Base-by-base conservation (phyloP, 2,329 filamentous ascomycete species). In the Fusarium praegraminearum region DNA sequence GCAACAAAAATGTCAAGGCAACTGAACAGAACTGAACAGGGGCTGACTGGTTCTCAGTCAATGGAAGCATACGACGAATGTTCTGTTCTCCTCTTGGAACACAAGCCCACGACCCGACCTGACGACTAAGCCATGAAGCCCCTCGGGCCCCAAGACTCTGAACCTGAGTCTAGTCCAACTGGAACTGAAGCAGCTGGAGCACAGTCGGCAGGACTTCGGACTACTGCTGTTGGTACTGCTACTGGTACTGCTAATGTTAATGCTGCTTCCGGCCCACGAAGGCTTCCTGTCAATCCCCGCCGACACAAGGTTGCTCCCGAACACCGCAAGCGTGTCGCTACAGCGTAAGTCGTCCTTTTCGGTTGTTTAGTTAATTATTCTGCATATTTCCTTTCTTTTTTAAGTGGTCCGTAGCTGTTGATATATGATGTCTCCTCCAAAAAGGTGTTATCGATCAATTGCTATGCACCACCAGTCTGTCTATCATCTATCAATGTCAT, bases 201-300 rank as follows among this genome's bases (percentile, higher is more conserved):
- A 45, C 67, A 56, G 35, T 41, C 67, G 40, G 43, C 50, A 49
- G 38, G 53, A 38, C 54, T 54, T 64, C 74, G 61, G 60, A 13
- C 52, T 41, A 46, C 69, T 63, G 71, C 76, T 41, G 68, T 36
- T 30, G 10, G 24, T 30, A 10, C 22, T 12, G 33, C 38, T 26
- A 22, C 13, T 18, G n/a, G 26, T 22, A 30, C 7, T n/a, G 36
- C 50, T 36, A 13, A 22, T 30, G 26, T 36, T 41, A 20, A 33
- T 26, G 12, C 69, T 38, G 41, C 35, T 38, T 49, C 59, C 33
- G 73, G 75, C 40, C 70, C 71, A 32, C 76, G 81, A 56, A 80
- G 84, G 55, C 77, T 86, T 67, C 83, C 84, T 30, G 84, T 85
- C 67, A 85, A 86, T 71, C 83, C 83, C 52, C 82, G 84, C 50